Base-by-base conservation (phyloP, 2,329 filamentous ascomycete species). In the Claviceps monticola region DNA sequence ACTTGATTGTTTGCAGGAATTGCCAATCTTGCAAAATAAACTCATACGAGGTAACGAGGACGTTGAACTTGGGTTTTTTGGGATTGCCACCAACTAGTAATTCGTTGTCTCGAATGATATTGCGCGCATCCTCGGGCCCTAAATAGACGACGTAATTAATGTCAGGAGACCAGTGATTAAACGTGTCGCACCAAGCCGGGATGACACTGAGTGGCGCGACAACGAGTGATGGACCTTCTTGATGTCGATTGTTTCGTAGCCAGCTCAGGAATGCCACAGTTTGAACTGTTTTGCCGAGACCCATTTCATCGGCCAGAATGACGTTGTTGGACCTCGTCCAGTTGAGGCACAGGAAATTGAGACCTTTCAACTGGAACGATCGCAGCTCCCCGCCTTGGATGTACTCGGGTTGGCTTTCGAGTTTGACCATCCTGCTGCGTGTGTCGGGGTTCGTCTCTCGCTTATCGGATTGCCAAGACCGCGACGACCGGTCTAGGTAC, bases 281-380 rank as follows among this genome's bases (percentile, higher is more conserved):
- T 69, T 98, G 93, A 0, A 98, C 93, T 0, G 93, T 98, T 71
- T 98, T 98, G 29, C 93, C 93, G 14, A 98, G 76, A 60, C 93
- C 93, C 93, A 98, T 98, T 69, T 98, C 93, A 64, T 98, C 93
- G 48, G 93, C 93, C 50, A 98, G 78, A 60, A 98, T 96, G 62
- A 97, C 93, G 60, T 97, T 98, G 66, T 93, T 93, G 51, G 82
- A 83, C 61, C 86, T 84, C 50, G 86, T 88, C 94, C 94, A 98
- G 68, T 97, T 95, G 68, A 95, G 88, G 46, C 88, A 88, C 56
- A 98, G 74, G 68, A 96, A 98, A 71, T 97, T 97, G 55, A 98
- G 74, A 34, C 94, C 93, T 57, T 85, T 88, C 60, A 97, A 78
- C 68, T 98, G 94, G 65, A 98, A 98, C 57, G 90, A 84, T 58